Base-by-base conservation (phyloP, 306 rosid species). In the Ormosia semicastrata region DNA sequence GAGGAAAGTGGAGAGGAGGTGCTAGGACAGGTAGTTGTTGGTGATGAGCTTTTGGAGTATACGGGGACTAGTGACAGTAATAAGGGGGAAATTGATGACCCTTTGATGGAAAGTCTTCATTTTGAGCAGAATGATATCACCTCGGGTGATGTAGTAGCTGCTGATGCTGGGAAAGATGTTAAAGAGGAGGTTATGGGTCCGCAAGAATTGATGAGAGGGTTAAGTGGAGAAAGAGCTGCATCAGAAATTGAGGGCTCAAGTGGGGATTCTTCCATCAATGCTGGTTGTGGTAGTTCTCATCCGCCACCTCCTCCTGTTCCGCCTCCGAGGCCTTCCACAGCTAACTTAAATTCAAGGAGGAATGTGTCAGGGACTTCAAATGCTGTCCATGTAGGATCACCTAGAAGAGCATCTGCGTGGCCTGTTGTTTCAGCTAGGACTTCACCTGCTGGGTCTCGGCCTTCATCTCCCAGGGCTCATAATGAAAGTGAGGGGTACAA, bases 301-400 rank as follows among this genome's bases (percentile, higher is more conserved):
- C 98, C 99, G 5, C 98, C 98, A 0, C 98, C 98, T 0, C 99
- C 99, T 43, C 99, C 98, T 24, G 94, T 90, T 84, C 99, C 98
- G 32, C 99, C 99, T 8, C 92, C 92, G 0, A 93, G 83, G 82
- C 91, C 93, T 73, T 84, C 86, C 0, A 82, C 83, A 2, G 43
- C 81, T 63, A 91, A 86, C 89, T 81, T 89, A 14, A 92, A 77
- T 87, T 43, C 86, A 2, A 88, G 94, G 89, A 92, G 92, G 76
- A 73, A 10, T 71, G 82, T 79, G 50, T 67, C 90, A 0, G 91
- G 93, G 74, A 86, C 83, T 86, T 85, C 92, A 46, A 91, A 82
- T 87, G 66, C 93, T 8, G 77, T 68, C 15, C 75, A 73, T 14
- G 84, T 81, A 32, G 98, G 97, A 44, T 85, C 99, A 15, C 77